Evolutionary conservation across 2,329 filamentous ascomycete species (phyloP).

Genomic region (Paraconiothyrium sp.): DNA sequence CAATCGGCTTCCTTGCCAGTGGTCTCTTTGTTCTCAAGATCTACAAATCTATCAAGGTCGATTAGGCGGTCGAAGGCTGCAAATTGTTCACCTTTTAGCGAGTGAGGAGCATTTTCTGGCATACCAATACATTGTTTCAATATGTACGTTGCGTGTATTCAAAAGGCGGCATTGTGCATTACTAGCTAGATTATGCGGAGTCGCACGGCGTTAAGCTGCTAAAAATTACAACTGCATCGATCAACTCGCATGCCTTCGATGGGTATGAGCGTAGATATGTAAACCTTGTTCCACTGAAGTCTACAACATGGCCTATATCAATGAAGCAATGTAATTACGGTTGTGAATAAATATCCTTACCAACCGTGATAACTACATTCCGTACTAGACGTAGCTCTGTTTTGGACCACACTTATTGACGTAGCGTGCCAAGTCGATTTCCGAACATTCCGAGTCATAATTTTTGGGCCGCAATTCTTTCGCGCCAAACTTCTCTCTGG

Average conservation of each 20-base stretch:
- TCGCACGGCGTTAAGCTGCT: slow-evolving; percentile 10
- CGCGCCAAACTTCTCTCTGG: slow-evolving; percentile 11
- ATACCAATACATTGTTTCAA: neutral
- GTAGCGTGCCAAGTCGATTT: slow-evolving; percentile 11
- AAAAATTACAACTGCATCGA: slow-evolving; percentile 3
- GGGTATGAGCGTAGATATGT: neutral
- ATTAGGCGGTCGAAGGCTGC: slow-evolving; percentile 62
- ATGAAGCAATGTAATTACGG: too few relatives aligned
- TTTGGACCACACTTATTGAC: neutral
- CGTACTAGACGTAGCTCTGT: too few relatives aligned
- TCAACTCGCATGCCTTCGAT: neutral
- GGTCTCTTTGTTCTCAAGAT: slow-evolving; percentile 96
- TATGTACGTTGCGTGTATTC: slow-evolving; percentile 9
- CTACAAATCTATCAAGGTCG: slow-evolving; percentile 97
- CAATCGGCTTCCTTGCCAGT: slow-evolving; percentile 94
- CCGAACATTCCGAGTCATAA: slow-evolving; percentile 32
- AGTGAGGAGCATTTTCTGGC: neutral
- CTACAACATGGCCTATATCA: too few relatives aligned
- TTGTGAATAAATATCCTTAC: too few relatives aligned
- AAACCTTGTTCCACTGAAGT: neutral
- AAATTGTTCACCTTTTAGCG: neutral
- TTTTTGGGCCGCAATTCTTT: slow-evolving; percentile 34
- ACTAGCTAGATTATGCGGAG: slow-evolving; percentile 5
- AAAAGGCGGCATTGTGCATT: slow-evolving; percentile 1
- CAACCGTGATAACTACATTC: too few relatives aligned